Percentiles rank a stretch among this genome's conserved stretches.
These are phyloP conservation scores for Microsporum canis DNA, from an alignment of 2,329 filamentous ascomycete species.

Conservation along the genomic window DNA sequence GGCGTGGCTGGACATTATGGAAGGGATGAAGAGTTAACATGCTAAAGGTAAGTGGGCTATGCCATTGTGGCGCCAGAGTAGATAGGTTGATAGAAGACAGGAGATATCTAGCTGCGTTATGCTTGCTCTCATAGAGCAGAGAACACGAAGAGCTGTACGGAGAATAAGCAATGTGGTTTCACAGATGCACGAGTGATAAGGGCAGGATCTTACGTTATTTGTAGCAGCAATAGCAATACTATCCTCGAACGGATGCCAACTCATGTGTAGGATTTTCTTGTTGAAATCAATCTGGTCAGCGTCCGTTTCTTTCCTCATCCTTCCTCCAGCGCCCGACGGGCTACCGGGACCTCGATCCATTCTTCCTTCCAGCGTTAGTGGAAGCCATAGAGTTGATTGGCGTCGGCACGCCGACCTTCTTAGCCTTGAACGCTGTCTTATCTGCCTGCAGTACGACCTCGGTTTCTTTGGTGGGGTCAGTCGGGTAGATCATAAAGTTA, in stretches of 20 bases:
- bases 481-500: constrained; percentile 99
- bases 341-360: constrained; percentile 73
- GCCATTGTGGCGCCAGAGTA: background rate
- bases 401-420: constrained; percentile 96
- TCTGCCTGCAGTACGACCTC: constrained; percentile 96
- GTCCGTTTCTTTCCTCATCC: constrained; percentile 98
- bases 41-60: background rate
- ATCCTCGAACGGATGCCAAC: constrained; percentile 99
- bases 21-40: background rate
- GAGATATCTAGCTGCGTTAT: background rate
- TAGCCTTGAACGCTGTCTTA: constrained; percentile 98
- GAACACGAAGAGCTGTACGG: constrained; percentile 59
- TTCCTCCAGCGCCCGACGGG: constrained; percentile 74
- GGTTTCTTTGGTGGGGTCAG: constrained; percentile 88
- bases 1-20: background rate
- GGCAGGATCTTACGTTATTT: constrained; percentile 71
- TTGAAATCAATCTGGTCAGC: constrained; percentile 99
- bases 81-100: background rate
- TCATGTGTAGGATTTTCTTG: constrained; percentile 99
- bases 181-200: background rate
- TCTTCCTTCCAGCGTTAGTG: constrained; percentile 69
- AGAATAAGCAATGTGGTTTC: constrained; percentile 12
- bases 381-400: constrained; percentile 72
- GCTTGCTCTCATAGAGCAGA: constrained; percentile 51
- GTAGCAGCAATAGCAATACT: constrained; percentile 98